Base-by-base conservation (phyloP, 169 alveolate species). In the Plasmodium falciparum region DNA sequence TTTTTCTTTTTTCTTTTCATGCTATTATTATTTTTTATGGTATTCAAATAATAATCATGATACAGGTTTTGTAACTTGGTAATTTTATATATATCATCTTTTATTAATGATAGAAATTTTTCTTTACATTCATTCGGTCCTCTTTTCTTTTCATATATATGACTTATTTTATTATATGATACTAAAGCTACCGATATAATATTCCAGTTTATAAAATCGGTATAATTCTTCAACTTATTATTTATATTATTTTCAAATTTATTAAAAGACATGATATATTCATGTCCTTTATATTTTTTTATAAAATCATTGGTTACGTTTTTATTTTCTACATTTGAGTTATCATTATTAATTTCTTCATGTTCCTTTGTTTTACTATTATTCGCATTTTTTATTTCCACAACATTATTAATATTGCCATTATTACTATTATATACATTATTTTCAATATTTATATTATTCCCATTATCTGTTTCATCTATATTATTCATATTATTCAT, bases 101-200 rank as follows among this genome's bases (percentile, higher is more conserved):
- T 70, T 29, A 70, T 56, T 11, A 83, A 49, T n/a, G 91, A 69
- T n/a, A 69, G 39, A 61, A 83, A 83, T 63, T 83, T 83, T 11
- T 83, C 73, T 49, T 49, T 69, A 70, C 91, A 83, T 47, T 83
- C 91, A n/a, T 83, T 63, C 2, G 91, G 67, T 8, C 85, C 70
- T 58, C 83, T 69, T 8, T 26, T 39, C 33, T 63, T 69, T 83
- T 83, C 72, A 29, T 62, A 83, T 54, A 83, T 29, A 56, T 83
- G 71, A 58, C 56, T 83, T 69, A 83, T 69, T 69, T 69, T 83
- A 49, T 83, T 83, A 63, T 83, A 83, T 26, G 91, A 83, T 49
- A 73, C 43, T 59, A 83, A 73, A 29, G 83, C 91, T 24, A 83
- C 11, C 26, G 91, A 83, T 83, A 83, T 83, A 22, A 83, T 83